Conservation (phyloP, 352 stramenopile genomes). For the Phytopythium aichiense region DNA sequence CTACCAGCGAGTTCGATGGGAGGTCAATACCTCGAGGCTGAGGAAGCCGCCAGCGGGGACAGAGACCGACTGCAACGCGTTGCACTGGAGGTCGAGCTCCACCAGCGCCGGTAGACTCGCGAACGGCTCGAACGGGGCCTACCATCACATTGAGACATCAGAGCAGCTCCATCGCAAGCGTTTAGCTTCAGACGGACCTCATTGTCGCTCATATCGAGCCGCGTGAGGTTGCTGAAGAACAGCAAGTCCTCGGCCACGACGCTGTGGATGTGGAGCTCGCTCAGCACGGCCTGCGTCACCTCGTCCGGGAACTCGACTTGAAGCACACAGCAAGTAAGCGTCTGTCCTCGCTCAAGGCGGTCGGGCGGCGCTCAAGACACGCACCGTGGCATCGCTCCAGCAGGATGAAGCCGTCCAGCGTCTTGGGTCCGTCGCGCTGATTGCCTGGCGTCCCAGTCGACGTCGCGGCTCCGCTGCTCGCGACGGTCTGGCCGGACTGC, state of each 20-base stretch:
- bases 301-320: constrained; percentile 82
- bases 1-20: background rate
- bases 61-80: constrained; percentile 45
- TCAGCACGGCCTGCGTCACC: constrained; percentile 55
- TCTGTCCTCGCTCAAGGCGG: background rate
- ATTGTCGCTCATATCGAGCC: constrained; percentile 83
- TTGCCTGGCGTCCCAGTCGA: background rate
- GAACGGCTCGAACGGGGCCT: constrained; percentile 65
- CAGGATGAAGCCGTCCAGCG: constrained; percentile 74
- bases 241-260: constrained; percentile 72
- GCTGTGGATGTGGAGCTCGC: constrained; percentile 49
- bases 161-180: background rate
- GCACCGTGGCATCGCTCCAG: constrained; percentile 69
- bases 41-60: constrained; percentile 47
- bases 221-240: constrained; percentile 71
- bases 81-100: constrained; percentile 82
- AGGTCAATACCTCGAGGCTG: constrained; percentile 43
- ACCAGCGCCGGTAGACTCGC: constrained; percentile 52
- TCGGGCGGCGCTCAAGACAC: background rate
- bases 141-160: background rate
- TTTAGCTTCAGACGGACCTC: constrained; percentile 27
- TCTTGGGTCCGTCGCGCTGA: constrained; percentile 31
- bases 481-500: constrained; percentile 26
- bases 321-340: background rate
- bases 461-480: constrained; percentile 12